Base-by-base conservation (phyloP, 768 basidiomycete genomes). In the Cyclocybe aegerita region DNA sequence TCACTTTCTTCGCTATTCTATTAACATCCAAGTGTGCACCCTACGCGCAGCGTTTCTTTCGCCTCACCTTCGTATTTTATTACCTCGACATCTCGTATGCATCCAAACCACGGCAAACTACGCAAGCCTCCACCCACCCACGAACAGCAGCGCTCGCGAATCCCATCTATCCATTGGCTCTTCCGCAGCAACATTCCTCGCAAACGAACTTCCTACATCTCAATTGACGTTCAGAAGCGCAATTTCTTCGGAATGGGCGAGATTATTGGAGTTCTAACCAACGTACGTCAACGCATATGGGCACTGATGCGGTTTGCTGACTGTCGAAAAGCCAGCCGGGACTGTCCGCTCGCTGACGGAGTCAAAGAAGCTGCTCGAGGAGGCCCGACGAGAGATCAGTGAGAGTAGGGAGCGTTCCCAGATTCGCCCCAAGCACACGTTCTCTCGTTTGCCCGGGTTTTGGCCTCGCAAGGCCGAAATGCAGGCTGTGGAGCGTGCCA, bases 161-260 rank as follows among this genome's bases (percentile, higher is more conserved):
- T 61, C 43, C 63, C 60, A 12, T 75, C 83, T 50, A 66, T 87
- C 43, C 86, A 88, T 54, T 89, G 87, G 87, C 73, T 89, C 48
- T 88, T 88, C 65, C 78, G 85, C 57, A 84, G 79, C 56, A 88
- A 87, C 65, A 81, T 89, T 43, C 85, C 86, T 57, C 79, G 85
- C 38, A 73, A 79, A 58, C 75, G 85, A 55, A 76, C 77, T 51
- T 84, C 83, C 14, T 79, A 75, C 44, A 69, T 86, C 51, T 80
- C 82, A 14, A 64, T 74, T 36, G 83, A 86, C 62, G 70, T 81
- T 43, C 81, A 81, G 62, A 84, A 82, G 61, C 76, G 88, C 48
- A 83, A 83, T 54, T 80, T 90, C 55, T 92, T 92, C 55, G 89
- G 90, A 23, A 77, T 92, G 73, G 80, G 86, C 45, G 90, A 92